Conservation (phyloP, 2,329 filamentous ascomycete species). For the Clonostachys rhizophaga region DNA sequence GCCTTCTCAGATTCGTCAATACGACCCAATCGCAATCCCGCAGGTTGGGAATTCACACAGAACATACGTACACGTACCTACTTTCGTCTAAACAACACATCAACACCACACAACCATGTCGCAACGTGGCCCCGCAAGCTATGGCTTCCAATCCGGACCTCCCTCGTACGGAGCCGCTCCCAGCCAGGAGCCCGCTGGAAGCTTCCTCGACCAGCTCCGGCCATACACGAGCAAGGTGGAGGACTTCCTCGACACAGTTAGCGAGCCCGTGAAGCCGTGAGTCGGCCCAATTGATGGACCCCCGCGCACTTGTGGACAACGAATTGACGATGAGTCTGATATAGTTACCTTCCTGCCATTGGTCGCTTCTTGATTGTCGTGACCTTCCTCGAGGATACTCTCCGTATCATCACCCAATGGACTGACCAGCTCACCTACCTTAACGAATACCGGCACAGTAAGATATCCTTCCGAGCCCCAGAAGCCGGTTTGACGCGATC, state of each 20-base stretch:
- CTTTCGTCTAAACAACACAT: background rate
- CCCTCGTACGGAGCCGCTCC: constrained; percentile 57
- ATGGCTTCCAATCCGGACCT: constrained; percentile 74
- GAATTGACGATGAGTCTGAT: constrained; percentile 1
- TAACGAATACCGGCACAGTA: constrained; percentile 89
- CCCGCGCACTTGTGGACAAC: background rate
- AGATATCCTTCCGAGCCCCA: constrained; percentile 25
- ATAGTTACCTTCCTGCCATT: constrained; percentile 87
- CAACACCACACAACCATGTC: constrained; percentile 20
- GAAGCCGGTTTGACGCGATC: background rate
- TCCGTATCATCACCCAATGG: constrained; percentile 98
- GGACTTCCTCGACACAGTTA: constrained; percentile 80
- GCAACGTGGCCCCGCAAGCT: constrained; percentile 66
- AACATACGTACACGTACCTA: background rate
- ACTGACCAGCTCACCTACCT: constrained; percentile 90
- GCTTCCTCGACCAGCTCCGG: constrained; percentile 74
- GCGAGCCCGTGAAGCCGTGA: constrained; percentile 92
- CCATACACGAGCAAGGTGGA: constrained; percentile 98
- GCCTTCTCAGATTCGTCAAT: no score
- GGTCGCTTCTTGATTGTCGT: constrained; percentile 97
- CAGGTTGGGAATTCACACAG: no score
- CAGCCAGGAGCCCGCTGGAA: constrained; percentile 58
- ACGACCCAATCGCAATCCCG: no score
- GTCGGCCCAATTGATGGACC: constrained; percentile 9
- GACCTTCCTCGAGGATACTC: constrained; percentile 93